Conservation (phyloP, 192 early-diverging fungal species). For the Podila horticola region DNA sequence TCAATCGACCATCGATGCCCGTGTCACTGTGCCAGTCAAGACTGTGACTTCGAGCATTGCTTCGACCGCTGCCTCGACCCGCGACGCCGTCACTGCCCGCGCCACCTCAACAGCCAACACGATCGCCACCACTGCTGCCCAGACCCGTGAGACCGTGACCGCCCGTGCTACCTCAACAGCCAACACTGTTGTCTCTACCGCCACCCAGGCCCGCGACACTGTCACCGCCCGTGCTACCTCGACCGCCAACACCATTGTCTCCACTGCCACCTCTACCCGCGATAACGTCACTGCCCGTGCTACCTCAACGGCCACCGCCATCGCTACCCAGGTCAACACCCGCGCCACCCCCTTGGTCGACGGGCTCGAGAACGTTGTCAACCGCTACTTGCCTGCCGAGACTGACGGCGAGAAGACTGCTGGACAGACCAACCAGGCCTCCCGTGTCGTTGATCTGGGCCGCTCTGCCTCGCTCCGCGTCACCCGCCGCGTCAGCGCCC, state of each 20-base stretch:
- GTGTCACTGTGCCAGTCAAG: conserved; percentile 66
- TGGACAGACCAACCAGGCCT: conserved; percentile 46
- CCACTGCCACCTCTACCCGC: conserved; percentile 35
- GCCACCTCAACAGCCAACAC: background rate
- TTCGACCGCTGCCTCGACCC: conserved; percentile 17
- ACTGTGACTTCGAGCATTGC: conserved; percentile 54
- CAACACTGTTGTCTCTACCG: conserved; percentile 61
- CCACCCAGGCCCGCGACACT: conserved; percentile 42
- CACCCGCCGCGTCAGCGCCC: conserved; percentile 39
- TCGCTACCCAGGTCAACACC: conserved; percentile 69
- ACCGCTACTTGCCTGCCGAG: conserved; percentile 46
- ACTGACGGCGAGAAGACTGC: conserved; percentile 26
- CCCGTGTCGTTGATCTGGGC: conserved; percentile 46
- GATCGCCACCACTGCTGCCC: conserved; percentile 61
- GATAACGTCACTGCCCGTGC: conserved; percentile 25
- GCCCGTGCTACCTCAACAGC: background rate
- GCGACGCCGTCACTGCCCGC: background rate
- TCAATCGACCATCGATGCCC: conserved; percentile 44
- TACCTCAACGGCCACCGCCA: conserved; percentile 26
- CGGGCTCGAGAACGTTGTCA: conserved; percentile 43
- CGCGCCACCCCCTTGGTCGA: conserved; percentile 51
- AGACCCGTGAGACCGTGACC: no score
- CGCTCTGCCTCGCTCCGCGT: conserved; percentile 46
- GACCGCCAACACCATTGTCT: conserved; percentile 20
- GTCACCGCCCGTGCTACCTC: conserved; percentile 39